Conservation (phyloP, 305 asterid genomes). For the Fraxinus paxiana region DNA sequence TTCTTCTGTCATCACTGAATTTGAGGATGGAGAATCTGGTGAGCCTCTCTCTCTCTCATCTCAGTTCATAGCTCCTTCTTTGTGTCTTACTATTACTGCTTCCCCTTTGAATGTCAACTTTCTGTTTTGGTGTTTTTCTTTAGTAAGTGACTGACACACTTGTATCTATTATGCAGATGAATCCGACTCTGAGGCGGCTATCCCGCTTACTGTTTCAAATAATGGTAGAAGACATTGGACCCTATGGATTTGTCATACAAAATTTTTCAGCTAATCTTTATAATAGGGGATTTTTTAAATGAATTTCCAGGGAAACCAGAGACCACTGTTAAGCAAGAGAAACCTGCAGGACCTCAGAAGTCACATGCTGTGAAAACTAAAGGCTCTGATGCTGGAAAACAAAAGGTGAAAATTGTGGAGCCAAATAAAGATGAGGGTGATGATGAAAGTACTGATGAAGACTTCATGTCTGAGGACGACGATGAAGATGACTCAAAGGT, state of each 20-base stretch:
- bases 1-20: slow-evolving; percentile 27
- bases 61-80: not conserved
- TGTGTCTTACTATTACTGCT: not conserved
- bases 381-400: slow-evolving; percentile 55
- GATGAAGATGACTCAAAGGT: slow-evolving; percentile 12
- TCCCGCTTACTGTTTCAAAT: slow-evolving; percentile 35
- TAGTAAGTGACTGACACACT: not conserved
- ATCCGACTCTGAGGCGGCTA: slow-evolving; percentile 60
- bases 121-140: not conserved
- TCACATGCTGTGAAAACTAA: slow-evolving; percentile 38
- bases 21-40: slow-evolving; percentile 34
- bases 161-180: slow-evolving; percentile 37
- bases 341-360: slow-evolving; percentile 45
- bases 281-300: not conserved
- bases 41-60: not conserved
- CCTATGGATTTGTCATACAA: not conserved
- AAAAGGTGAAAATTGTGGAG: slow-evolving; percentile 61
- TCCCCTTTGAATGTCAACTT: not conserved
- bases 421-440: slow-evolving; percentile 45
- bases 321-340: slow-evolving; percentile 38
- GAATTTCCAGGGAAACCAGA: slow-evolving; percentile 39
- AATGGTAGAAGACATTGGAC: slow-evolving; percentile 40
- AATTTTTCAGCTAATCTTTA: not conserved
- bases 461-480: slow-evolving; percentile 38
- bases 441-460: slow-evolving; percentile 44